These are phyloP conservation scores for Pythium angustatum DNA, from an alignment of 352 stramenopile species.

Conservation along the genomic window DNA sequence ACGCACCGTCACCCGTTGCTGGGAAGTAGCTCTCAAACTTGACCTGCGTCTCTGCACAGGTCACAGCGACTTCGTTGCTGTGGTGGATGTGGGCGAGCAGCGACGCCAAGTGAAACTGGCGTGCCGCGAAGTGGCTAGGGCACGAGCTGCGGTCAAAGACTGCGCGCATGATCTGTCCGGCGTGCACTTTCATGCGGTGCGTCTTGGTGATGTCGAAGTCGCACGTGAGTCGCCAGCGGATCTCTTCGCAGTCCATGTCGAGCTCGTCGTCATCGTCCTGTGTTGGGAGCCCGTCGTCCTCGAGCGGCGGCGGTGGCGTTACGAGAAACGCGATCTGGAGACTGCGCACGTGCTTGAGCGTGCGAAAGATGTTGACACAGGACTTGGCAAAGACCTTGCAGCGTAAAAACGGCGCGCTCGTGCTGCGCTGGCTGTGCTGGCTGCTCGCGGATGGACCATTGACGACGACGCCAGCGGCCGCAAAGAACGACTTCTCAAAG, in stretches of 20 bases:
- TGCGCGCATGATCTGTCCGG: conserved; percentile 76
- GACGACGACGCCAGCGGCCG: conserved; percentile 27
- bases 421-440: background rate
- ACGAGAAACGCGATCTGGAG: conserved; percentile 69
- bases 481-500: conserved; percentile 75
- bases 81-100: conserved; percentile 81
- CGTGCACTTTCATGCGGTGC: conserved; percentile 79
- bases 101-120: conserved; percentile 75
- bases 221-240: conserved; percentile 70
- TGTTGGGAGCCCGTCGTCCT: conserved; percentile 19
- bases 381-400: conserved; percentile 81
- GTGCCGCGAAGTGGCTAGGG: conserved; percentile 50
- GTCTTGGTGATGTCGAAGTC: conserved; percentile 89
- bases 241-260: conserved; percentile 62
- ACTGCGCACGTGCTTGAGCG: conserved; percentile 79
- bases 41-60: conserved; percentile 57
- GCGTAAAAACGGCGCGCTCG: conserved; percentile 49
- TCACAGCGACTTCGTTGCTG: conserved; percentile 77
- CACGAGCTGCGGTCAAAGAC: conserved; percentile 68
- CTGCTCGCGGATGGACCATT: no score
- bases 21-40: conserved; percentile 84
- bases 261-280: conserved; percentile 39
- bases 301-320: conserved; percentile 31
- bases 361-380: conserved; percentile 81
- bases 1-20: conserved; percentile 46